Conservation (phyloP, 164 flowering plant genomes). For the Magnolia changhungtana region DNA sequence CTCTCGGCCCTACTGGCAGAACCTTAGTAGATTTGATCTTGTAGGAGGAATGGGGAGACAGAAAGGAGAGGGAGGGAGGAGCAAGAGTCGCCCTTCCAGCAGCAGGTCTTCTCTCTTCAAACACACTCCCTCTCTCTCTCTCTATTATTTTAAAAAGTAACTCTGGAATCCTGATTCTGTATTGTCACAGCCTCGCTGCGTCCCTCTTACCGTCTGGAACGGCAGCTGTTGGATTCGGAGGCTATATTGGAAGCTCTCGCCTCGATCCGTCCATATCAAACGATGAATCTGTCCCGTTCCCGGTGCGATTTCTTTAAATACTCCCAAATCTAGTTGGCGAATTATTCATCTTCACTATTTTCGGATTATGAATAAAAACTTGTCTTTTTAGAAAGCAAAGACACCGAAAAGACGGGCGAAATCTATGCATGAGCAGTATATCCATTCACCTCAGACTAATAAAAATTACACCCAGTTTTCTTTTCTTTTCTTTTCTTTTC, state of each 20-base stretch:
- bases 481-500: too few species aligned
- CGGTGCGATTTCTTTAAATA: constrained; percentile 22
- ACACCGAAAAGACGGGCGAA: too few species aligned
- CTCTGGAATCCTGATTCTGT: not conserved
- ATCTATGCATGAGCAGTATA: too few species aligned
- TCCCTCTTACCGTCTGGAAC: constrained; percentile 67
- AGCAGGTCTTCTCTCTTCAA: constrained; percentile 57
- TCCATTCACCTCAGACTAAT: too few species aligned
- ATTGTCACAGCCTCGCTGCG: constrained; percentile 57
- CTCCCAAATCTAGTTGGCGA: not conserved
- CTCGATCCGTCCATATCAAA: constrained; percentile 42
- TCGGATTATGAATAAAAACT: too few species aligned
- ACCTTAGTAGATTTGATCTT: too few species aligned
- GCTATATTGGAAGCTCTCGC: constrained; percentile 78
- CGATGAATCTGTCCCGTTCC: constrained; percentile 29
- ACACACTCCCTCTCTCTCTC: not conserved
- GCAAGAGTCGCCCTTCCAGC: constrained; percentile 90
- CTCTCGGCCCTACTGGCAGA: too few species aligned
- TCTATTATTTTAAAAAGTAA: not conserved
- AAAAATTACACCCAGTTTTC: too few species aligned
- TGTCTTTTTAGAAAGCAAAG: too few species aligned
- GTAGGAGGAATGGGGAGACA: constrained; percentile 59
- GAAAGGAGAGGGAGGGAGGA: constrained; percentile 75
- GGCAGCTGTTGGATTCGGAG: constrained; percentile 79
- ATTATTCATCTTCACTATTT: not conserved